Conservation (phyloP, 495 filamentous ascomycete genomes). For the Podospora comata region DNA sequence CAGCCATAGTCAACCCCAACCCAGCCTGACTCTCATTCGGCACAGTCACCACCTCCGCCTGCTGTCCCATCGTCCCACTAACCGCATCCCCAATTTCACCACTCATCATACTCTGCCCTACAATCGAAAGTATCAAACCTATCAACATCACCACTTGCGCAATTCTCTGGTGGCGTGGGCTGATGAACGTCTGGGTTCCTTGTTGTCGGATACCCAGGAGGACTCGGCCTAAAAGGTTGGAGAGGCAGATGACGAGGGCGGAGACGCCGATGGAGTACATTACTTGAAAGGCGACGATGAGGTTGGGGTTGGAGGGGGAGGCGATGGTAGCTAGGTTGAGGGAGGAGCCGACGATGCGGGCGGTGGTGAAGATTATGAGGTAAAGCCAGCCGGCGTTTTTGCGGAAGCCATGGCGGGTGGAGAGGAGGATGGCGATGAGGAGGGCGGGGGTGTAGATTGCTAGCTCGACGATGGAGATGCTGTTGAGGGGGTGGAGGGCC, state of each 20-base stretch:
- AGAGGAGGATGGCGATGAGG: slow-evolving; percentile 28
- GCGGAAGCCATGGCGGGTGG: slow-evolving; percentile 20
- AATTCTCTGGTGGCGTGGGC: slow-evolving; percentile 22
- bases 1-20: slow-evolving; percentile 30
- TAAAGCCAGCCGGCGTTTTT: slow-evolving; percentile 34
- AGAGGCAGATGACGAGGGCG: slow-evolving; percentile 30
- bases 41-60: slow-evolving; percentile 13
- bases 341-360: slow-evolving; percentile 33
- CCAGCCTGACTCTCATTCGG: slow-evolving; percentile 30
- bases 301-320: slow-evolving; percentile 26
- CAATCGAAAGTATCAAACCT: slow-evolving; percentile 31
- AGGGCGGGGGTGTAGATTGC: slow-evolving; percentile 31
- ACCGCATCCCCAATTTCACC: slow-evolving; percentile 12
- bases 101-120: slow-evolving; percentile 28
- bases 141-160: slow-evolving; percentile 30
- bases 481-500: slow-evolving; percentile 25
- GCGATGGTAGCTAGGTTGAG: slow-evolving; percentile 37
- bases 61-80: neutral
- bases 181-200: slow-evolving; percentile 19
- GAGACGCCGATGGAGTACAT: slow-evolving; percentile 37
- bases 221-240: slow-evolving; percentile 32
- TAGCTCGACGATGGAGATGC: slow-evolving; percentile 37
- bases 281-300: slow-evolving; percentile 28
- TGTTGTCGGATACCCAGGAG: slow-evolving; percentile 24
- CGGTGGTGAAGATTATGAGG: slow-evolving; percentile 35